Evolutionary conservation across 1,139 yeast species (phyloP).

Genomic region (Saccharomyces pastorianus): DNA sequence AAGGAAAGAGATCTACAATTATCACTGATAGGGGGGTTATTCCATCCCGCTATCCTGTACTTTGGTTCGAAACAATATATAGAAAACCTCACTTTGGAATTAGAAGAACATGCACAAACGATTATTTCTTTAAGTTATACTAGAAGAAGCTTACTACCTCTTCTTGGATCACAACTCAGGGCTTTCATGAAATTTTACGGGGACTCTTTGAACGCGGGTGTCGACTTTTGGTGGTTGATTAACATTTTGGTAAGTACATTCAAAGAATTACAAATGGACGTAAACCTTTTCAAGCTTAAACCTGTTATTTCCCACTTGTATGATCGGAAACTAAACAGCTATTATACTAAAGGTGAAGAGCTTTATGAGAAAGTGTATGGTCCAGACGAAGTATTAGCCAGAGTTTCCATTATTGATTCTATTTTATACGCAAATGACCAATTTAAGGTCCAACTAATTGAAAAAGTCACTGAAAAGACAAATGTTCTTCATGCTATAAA

Average conservation of each 20-base stretch:
- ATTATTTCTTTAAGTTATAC: conserved; percentile 48
- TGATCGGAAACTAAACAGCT: conserved; percentile 33
- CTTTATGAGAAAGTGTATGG: conserved; percentile 53
- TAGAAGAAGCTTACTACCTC: conserved; percentile 63
- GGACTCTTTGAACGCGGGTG: conserved; percentile 24
- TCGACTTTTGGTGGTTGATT: conserved; percentile 45
- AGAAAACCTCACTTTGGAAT: conserved; percentile 19
- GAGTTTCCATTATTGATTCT: conserved; percentile 43
- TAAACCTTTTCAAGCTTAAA: conserved; percentile 55
- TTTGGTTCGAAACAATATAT: conserved; percentile 22
- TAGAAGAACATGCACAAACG: conserved; percentile 38
- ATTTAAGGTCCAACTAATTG: conserved; percentile 39
- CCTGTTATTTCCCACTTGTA: conserved; percentile 44
- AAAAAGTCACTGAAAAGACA: conserved; percentile 36
- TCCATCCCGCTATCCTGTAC: conserved; percentile 32
- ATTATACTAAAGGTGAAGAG: conserved; percentile 12
- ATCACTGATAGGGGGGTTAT: conserved; percentile 43
- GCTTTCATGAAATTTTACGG: conserved; percentile 18
- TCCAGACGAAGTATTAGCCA: conserved; percentile 48
- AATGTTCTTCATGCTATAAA: conserved; percentile 44
- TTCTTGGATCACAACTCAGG: conserved; percentile 37
- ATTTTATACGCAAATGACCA: conserved; percentile 33
- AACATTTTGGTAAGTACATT: conserved; percentile 42
- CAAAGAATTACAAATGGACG: conserved; percentile 46
- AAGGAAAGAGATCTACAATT: conserved; percentile 60